Percentiles rank a stretch among this genome's conserved stretches.
phyloP scores from a whole-genome alignment of 2,329 filamentous ascomycete genomes.

The Hymenoscyphus albidus region DNA sequence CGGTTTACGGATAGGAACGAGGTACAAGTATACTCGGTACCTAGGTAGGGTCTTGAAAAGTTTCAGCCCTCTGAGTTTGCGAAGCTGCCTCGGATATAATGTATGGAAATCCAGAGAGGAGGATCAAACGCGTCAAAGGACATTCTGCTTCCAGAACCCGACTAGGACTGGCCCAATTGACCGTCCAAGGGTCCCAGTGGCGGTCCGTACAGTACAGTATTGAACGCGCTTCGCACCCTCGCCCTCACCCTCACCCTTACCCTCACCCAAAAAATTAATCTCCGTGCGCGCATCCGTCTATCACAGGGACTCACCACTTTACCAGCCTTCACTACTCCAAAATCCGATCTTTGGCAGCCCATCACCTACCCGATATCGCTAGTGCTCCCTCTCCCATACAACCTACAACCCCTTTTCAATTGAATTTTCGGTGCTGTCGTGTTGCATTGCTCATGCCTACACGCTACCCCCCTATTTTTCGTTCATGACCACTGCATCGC shows the following conservation, averaged over 20 bases:
- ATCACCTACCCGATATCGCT: neutral
- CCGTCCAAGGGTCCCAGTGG: too few relatives aligned
- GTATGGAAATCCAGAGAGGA: too few relatives aligned
- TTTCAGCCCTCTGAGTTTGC: neutral
- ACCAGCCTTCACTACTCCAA: neutral
- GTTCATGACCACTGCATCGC: neutral
- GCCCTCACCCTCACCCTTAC: too few relatives aligned
- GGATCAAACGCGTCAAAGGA: too few relatives aligned
- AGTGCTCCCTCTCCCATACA: neutral
- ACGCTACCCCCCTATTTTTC: neutral
- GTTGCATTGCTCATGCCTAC: slow-evolving; percentile 1
- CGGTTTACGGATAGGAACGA: too few relatives aligned
- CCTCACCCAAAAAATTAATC: neutral
- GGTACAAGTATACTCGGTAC: too few relatives aligned
- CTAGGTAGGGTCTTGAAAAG: neutral
- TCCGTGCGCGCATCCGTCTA: neutral
- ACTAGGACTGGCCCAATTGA: too few relatives aligned
- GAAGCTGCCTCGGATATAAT: neutral
- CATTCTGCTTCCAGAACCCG: too few relatives aligned
- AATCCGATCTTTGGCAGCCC: neutral
- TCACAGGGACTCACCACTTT: neutral
- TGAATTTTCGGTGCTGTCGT: neutral
- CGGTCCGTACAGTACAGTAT: too few relatives aligned
- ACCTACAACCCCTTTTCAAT: neutral
- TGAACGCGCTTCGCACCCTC: too few relatives aligned